Conservation (phyloP, 192 early-diverging fungal species). For the Gamsiella multidivaricata region DNA sequence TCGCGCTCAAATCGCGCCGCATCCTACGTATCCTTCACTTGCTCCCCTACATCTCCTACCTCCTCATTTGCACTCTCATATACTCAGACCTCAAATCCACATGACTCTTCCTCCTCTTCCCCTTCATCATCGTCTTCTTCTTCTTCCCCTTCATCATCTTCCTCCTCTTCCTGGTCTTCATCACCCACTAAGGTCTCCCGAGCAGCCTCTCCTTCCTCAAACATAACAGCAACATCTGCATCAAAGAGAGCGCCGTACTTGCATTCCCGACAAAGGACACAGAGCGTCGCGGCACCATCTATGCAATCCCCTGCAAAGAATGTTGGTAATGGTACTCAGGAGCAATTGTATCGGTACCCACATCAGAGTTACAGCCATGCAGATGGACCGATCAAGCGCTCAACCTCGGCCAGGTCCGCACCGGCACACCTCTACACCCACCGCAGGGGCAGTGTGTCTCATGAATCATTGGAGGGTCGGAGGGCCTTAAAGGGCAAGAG, state of each 20-base stretch:
- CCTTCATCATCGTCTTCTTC: background rate
- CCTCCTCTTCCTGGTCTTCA: background rate
- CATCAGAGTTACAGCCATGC: background rate
- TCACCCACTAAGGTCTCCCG: background rate
- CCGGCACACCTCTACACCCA: background rate
- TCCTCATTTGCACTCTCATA: constrained; percentile 10
- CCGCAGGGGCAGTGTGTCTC: background rate
- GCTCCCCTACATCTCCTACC: constrained; percentile 22
- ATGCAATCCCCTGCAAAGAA: too few relatives aligned
- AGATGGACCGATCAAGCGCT: constrained; percentile 5
- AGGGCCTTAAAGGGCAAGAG: constrained; percentile 5
- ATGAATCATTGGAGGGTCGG: background rate
- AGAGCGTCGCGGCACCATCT: background rate
- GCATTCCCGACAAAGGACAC: constrained; percentile 14
- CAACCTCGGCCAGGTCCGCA: constrained; percentile 6
- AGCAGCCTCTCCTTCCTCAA: background rate
- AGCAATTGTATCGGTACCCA: background rate
- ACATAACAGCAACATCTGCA: background rate
- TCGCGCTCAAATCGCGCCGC: background rate
- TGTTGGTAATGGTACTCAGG: too few relatives aligned
- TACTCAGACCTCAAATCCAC: background rate
- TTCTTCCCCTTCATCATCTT: constrained; percentile 1
- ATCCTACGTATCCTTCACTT: constrained; percentile 4
- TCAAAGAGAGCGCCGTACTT: background rate
- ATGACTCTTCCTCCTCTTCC: background rate